Conservation (phyloP, 768 basidiomycete species). For the Nevesoporus exiguus region DNA sequence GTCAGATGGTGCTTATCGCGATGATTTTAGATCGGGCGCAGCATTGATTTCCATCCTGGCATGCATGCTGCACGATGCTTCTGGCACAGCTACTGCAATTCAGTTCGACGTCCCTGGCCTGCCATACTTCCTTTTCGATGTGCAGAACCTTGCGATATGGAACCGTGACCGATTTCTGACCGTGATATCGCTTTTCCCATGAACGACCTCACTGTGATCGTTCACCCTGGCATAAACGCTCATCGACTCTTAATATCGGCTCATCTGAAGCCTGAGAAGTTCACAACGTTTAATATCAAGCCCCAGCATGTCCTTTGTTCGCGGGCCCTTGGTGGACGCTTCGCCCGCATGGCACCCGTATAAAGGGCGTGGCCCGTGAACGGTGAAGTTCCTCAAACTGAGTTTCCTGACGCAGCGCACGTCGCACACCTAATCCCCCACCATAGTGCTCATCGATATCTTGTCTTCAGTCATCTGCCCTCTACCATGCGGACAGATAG, state of each 20-base stretch:
- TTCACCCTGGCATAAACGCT: conserved; percentile 2
- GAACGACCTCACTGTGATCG: not conserved
- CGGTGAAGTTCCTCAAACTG: not conserved
- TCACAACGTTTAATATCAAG: conserved; percentile 1
- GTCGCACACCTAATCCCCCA: not conserved
- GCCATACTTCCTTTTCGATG: not conserved
- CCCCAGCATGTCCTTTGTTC: conserved; percentile 6
- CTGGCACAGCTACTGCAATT: not conserved
- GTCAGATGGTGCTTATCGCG: not conserved
- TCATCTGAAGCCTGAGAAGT: conserved; percentile 10
- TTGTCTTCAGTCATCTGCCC: not conserved
- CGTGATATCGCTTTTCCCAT: not conserved
- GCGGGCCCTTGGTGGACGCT: conserved; percentile 1
- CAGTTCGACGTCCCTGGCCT: not conserved
- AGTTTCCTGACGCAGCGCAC: not conserved
- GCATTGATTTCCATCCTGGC: not conserved
- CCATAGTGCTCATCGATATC: conserved; percentile 1
- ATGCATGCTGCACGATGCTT: not conserved
- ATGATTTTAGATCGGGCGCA: not conserved
- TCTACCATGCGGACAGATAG: conserved; percentile 13
- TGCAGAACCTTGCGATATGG: not conserved
- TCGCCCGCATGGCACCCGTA: conserved; percentile 4
- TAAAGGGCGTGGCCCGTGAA: conserved; percentile 11
- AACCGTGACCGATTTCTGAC: not conserved
- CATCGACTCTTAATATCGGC: conserved; percentile 4